Evolutionary conservation across 1,139 yeast genomes (phyloP).

Genomic region (Candida pseudocylindracea): DNA sequence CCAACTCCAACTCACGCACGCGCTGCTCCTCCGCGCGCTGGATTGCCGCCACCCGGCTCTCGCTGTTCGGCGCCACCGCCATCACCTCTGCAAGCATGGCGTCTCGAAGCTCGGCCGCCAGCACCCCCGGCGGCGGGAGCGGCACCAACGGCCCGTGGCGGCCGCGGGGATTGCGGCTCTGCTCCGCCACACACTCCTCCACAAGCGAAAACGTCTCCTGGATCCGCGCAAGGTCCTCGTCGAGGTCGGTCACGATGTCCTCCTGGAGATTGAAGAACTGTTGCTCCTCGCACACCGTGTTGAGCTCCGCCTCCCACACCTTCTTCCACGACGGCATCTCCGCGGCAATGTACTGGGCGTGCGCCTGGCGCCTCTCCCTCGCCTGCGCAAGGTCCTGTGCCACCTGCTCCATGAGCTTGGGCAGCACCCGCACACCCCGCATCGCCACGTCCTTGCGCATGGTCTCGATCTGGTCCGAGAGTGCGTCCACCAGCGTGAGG

Average conservation of each 20-base stretch:
- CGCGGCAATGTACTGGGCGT: conserved; percentile 37
- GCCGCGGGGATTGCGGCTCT: conserved; percentile 34
- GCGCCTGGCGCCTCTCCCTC: conserved; percentile 20
- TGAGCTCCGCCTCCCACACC: conserved; percentile 83
- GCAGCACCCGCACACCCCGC: conserved; percentile 69
- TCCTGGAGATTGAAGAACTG: conserved; percentile 81
- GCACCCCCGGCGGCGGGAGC: conserved; percentile 14
- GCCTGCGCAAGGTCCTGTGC: conserved; percentile 44
- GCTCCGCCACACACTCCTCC: conserved; percentile 65
- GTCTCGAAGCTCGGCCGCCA: conserved; percentile 45
- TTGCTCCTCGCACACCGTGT: conserved; percentile 82
- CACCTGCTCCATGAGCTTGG: conserved; percentile 48
- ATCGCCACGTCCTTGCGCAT: conserved; percentile 82
- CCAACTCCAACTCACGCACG: conserved; percentile 42
- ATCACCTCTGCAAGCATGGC: conserved; percentile 66
- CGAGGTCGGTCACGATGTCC: conserved; percentile 57
- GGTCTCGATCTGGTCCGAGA: conserved; percentile 83
- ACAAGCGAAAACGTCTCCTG: conserved; percentile 65
- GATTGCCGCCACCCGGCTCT: conserved; percentile 67
- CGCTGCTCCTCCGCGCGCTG: conserved; percentile 69
- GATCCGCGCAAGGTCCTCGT: conserved; percentile 63
- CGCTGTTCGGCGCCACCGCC: conserved; percentile 67
- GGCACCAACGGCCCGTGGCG: too few species aligned
- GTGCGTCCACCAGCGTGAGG: conserved; percentile 67
- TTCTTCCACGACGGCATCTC: conserved; percentile 80